These are phyloP conservation scores for Gossypium bickii DNA, from an alignment of 345 rosid species.

Conservation along the genomic window DNA sequence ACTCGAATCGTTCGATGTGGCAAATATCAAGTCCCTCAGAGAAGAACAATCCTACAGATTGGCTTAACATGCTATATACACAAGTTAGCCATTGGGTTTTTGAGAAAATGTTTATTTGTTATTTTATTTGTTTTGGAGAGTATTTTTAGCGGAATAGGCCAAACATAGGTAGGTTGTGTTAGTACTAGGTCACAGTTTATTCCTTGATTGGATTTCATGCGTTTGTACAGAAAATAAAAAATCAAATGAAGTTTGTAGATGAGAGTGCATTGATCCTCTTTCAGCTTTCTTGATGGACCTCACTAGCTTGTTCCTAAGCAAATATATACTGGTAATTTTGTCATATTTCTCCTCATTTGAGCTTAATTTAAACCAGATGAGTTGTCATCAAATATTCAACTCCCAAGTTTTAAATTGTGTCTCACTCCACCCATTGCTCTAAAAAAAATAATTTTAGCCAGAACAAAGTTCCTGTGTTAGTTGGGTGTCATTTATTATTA, in stretches of 20 bases:
- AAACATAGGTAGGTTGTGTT: background rate
- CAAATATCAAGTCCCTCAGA: constrained; percentile 39
- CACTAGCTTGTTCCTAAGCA: too few relatives aligned
- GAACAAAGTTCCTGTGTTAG: background rate
- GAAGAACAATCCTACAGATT: constrained; percentile 21
- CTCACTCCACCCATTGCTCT: background rate
- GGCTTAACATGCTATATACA: background rate
- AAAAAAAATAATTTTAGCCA: background rate
- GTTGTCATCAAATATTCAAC: constrained; percentile 3
- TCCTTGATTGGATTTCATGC: constrained; percentile 8
- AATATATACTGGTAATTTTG: too few relatives aligned
- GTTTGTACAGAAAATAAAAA: constrained; percentile 21
- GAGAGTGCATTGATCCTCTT: too few relatives aligned
- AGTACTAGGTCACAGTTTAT: background rate
- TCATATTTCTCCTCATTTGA: background rate
- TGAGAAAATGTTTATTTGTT: background rate
- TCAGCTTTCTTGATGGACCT: too few relatives aligned
- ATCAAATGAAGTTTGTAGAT: background rate
- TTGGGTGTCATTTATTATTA: background rate
- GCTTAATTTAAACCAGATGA: background rate
- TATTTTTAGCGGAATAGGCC: background rate
- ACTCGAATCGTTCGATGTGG: constrained; percentile 68
- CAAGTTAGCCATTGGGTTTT: constrained; percentile 16
- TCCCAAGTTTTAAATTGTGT: background rate
- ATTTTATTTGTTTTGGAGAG: background rate